Evolutionary conservation across 2,329 filamentous ascomycete genomes (phyloP).

Genomic region (Leptographium galeiforme): DNA sequence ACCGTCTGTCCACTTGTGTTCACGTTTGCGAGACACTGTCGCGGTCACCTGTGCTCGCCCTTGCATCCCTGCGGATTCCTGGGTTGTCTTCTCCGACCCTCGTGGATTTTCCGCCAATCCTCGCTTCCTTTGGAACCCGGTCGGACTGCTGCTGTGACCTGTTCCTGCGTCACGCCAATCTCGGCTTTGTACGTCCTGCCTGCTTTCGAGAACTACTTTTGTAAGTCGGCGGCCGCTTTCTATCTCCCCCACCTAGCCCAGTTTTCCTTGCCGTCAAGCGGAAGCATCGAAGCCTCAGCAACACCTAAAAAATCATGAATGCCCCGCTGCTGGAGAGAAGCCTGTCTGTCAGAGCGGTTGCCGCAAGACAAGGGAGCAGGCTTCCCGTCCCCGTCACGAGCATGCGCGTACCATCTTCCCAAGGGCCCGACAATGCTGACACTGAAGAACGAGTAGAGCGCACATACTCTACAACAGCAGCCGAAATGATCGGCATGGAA

Average conservation of each 20-base stretch:
- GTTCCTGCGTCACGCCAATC: neutral
- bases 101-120: neutral
- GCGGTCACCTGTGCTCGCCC: neutral
- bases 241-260: neutral
- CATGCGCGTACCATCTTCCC: no score
- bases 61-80: neutral
- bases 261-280: no score
- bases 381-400: no score
- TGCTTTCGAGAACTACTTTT: neutral
- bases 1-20: neutral
- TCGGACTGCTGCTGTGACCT: constrained; percentile 1
- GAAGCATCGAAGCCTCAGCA: no score
- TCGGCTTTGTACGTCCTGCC: neutral
- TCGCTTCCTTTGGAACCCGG: neutral
- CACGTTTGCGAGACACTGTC: neutral
- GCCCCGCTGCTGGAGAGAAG: no score
- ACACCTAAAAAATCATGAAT: no score
- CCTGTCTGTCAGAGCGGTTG: no score
- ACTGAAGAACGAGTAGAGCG: no score
- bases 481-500: constrained; percentile 34
- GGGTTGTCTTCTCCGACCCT: neutral
- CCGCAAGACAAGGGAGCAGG: no score
- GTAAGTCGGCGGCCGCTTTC: neutral
- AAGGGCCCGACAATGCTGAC: no score
- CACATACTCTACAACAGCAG: neutral